Base-by-base conservation (phyloP, 192 early-diverging fungal genomes). In the Diversispora eburnea region DNA sequence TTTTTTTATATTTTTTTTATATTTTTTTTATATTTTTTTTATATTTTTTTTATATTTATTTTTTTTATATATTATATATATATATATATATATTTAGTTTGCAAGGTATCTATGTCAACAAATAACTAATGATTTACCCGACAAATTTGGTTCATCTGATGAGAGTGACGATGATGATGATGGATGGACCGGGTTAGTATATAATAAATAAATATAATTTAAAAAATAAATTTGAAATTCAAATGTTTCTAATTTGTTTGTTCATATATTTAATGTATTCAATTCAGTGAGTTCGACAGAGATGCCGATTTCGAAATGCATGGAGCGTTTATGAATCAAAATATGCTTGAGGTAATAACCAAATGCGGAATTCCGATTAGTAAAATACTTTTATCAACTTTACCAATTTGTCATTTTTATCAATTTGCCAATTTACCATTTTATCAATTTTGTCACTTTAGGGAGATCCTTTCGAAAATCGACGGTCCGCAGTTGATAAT, bases 31-130 rank as follows among this genome's bases (percentile, higher is more conserved):
- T 33, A 33, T 33, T 64, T 64, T 45, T n/a, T 45, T 45, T 64
- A n/a, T n/a, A n/a, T n/a, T n/a, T n/a, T n/a, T n/a, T n/a, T n/a
- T n/a, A n/a, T n/a, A n/a, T n/a, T n/a, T n/a, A n/a, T n/a, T n/a
- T n/a, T n/a, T n/a, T n/a, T n/a, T n/a, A n/a, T n/a, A n/a, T n/a
- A n/a, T n/a, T n/a, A n/a, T n/a, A n/a, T n/a, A n/a, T n/a, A n/a
- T n/a, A n/a, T n/a, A n/a, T n/a, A n/a, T n/a, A n/a, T n/a, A n/a
- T n/a, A n/a, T 64, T n/a, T 63, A 92, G 89, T 89, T 90, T 82
- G 89, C 91, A 4, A 74, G 89, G 46, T 92, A 85, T 75, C 75
- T 92, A 42, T 86, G 85, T 68, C 89, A 91, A 66, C 86, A 90
- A 55, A 84, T 92, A 42, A 87, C 89, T 12, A 86, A 83, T 33